Evolutionary conservation across 768 basidiomycete species (phyloP), one percentile per base, ranked within the genome.

Genomic region (Lactarius indigo): DNA sequence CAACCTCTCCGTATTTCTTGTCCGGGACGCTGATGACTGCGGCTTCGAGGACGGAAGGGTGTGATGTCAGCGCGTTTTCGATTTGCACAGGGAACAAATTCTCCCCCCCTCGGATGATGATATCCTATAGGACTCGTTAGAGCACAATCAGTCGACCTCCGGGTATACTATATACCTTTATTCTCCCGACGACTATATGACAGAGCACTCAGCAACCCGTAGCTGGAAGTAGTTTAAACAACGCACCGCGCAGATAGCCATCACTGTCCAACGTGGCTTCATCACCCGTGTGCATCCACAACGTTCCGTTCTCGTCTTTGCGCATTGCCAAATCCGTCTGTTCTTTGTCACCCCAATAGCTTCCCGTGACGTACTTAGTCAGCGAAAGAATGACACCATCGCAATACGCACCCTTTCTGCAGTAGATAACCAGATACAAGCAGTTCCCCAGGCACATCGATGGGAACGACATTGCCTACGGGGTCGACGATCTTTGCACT

Each of bases 271-370:
- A 82, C 39, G 90, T 86, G 1, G 84, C 91, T 71, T 92, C 85
- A 72, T 94, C 92, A 1, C 92, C 92, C 0, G 89, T 92, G 75
- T 89, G 83, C 87, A 94, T 92, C 92, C 92, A 94, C 41, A 88
- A 70, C 4, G 77, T 83, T 23, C 85, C 87, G 17, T 80, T 73
- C 60, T 84, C 80, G 57, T 83, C 81, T 6, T 74, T 76, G 63
- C 81, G 81, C 85, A 88, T 89, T 3, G 81, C 87, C 17, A 75
- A 71, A 20, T 74, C 74, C 1, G 91, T 92, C 71, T 91, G 91
- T 50, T 83, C 84, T 52, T 85, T 82, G 70, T 93, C 86, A 28
- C 82, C 73, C 92, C 92, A 94, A 72, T 94, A 93, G 57, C 91
- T 92, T 64, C 33, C n/a, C n/a, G 28, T 23, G 42, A 31, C 6